Evolutionary conservation across 257 asterid genomes (phyloP).

Genomic region (Anisodus tanguticus): DNA sequence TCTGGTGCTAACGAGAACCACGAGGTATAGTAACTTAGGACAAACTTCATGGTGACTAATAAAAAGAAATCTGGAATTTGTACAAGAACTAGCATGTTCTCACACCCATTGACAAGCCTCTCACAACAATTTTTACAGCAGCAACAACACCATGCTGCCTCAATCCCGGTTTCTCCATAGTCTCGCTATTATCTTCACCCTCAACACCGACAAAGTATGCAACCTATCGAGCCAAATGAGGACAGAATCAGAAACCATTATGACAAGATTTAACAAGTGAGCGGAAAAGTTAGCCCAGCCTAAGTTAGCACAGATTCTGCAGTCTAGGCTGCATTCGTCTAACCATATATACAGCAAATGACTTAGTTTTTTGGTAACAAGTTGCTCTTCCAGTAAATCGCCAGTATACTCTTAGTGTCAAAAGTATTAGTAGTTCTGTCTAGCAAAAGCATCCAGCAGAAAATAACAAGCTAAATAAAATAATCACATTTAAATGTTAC

Average conservation of each 20-base stretch:
- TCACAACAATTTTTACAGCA: constrained; percentile 84
- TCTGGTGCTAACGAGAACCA: not conserved
- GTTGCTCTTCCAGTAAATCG: too few relatives aligned
- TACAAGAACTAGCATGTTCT: constrained; percentile 52
- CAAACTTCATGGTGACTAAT: not conserved
- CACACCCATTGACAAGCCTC: constrained; percentile 70
- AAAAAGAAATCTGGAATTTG: not conserved
- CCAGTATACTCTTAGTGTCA: too few relatives aligned
- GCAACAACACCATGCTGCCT: constrained; percentile 78
- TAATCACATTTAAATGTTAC: not conserved
- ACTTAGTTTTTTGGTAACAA: not conserved
- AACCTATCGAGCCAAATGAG: constrained; percentile 51
- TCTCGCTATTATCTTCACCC: constrained; percentile 44
- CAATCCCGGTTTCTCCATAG: constrained; percentile 43
- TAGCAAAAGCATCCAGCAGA: not conserved
- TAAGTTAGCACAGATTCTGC: not conserved
- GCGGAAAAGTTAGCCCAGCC: not conserved
- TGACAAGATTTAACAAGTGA: not conserved
- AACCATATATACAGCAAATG: not conserved
- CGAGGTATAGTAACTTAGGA: too few relatives aligned
- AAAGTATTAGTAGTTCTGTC: too few relatives aligned
- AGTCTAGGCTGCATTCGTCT: not conserved
- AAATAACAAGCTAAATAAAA: not conserved
- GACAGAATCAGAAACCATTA: constrained; percentile 8
- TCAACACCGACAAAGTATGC: constrained; percentile 89